A percentile compares a stretch with the other conserved stretches of the same genome.
phyloP scores from a whole-genome alignment of 1,139 yeast species.

The Yamadazyma sp. region DNA sequence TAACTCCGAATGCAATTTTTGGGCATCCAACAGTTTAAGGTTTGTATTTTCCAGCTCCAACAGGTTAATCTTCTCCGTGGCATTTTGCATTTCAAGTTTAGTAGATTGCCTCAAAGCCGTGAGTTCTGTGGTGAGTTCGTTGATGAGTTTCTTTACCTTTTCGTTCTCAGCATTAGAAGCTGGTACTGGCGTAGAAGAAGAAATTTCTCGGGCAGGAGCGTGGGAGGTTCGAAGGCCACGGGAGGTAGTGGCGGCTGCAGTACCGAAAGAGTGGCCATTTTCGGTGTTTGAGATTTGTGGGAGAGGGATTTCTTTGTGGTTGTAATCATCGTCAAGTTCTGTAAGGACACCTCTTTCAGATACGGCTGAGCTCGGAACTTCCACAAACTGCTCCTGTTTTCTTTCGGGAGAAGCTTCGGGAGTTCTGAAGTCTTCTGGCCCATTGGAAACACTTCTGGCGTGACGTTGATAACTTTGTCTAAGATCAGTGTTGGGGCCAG shows the following conservation, averaged over 20 bases:
- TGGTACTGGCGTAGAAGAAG: background rate
- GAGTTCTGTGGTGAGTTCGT: constrained; percentile 49
- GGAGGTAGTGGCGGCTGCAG: no score
- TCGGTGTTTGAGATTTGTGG: background rate
- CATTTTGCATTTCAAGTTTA: constrained; percentile 51
- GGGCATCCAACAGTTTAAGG: constrained; percentile 22
- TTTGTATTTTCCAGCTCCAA: constrained; percentile 45
- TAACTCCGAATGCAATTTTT: constrained; percentile 25
- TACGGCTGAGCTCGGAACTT: constrained; percentile 28
- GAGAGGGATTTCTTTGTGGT: constrained; percentile 4
- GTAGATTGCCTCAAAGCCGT: constrained; percentile 46
- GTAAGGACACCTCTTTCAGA: constrained; percentile 23
- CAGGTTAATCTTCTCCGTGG: constrained; percentile 49
- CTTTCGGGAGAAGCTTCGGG: constrained; percentile 41
- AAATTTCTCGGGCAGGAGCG: constrained; percentile 13
- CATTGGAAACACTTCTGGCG: constrained; percentile 41
- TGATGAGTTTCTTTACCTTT: constrained; percentile 34
- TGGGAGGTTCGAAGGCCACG: no score
- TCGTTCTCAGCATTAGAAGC: constrained; percentile 18
- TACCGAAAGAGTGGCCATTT: constrained; percentile 8
- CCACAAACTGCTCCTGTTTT: constrained; percentile 27
- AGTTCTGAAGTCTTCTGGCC: constrained; percentile 45
- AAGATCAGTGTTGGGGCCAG: constrained; percentile 13
- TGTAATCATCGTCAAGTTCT: constrained; percentile 17
- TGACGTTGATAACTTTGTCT: constrained; percentile 30